Conservation (phyloP, 1,284 basidiomycete genomes). For the Sutorius eximius region DNA sequence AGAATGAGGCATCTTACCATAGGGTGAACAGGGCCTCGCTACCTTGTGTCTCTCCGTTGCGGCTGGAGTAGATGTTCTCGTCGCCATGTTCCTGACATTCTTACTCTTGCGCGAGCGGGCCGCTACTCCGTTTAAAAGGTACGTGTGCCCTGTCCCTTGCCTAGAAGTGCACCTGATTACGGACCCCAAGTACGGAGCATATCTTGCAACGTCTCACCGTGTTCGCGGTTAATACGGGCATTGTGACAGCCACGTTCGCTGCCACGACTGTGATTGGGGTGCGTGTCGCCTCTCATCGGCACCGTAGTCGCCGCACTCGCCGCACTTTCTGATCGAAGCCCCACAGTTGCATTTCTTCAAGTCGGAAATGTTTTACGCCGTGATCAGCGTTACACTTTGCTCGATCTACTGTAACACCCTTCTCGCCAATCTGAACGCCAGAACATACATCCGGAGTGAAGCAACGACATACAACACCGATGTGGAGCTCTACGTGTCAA, state of each 20-base stretch:
- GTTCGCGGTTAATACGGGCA: conserved; percentile 15
- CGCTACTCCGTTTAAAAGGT: neutral
- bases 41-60: neutral
- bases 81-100: neutral
- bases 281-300: neutral
- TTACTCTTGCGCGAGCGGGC: neutral
- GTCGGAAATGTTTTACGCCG: neutral
- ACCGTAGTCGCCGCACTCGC: too few species aligned
- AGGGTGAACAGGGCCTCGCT: neutral
- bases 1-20: neutral
- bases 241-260: conserved; percentile 19
- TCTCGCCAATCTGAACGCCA: conserved; percentile 18
- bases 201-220: conserved; percentile 13
- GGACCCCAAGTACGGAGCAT: conserved; percentile 4
- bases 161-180: neutral
- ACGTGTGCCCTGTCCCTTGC: neutral
- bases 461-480: neutral
- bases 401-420: conserved; percentile 17
- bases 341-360: neutral
- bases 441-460: conserved; percentile 9
- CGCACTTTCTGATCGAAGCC: neutral
- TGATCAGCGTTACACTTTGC: conserved; percentile 12
- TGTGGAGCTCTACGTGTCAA: neutral
- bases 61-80: neutral
- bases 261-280: conserved; percentile 16